phyloP scores from a whole-genome alignment of 805 yeast species.

The Yamadazyma laniorum region DNA sequence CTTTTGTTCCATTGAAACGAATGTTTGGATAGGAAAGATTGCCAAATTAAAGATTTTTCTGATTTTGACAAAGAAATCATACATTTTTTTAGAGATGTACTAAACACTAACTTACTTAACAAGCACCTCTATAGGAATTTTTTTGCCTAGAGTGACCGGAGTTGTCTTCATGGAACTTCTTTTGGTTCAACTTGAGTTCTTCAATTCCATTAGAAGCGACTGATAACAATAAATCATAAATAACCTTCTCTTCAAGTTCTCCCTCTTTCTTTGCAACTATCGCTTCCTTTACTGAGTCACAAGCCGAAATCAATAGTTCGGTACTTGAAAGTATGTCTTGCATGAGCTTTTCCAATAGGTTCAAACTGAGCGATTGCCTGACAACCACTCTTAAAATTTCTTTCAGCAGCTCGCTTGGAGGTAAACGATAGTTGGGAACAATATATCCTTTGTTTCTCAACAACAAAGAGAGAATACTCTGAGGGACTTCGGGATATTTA shows the following conservation, averaged over 20 bases:
- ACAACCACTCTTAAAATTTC: slow-evolving; percentile 87
- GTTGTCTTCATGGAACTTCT: slow-evolving; percentile 20
- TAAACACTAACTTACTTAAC: slow-evolving; percentile 20
- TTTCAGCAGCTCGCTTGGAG: slow-evolving; percentile 51
- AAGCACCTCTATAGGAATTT: slow-evolving; percentile 36
- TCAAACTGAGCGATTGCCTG: slow-evolving; percentile 62
- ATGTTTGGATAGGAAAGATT: background rate
- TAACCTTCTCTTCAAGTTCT: slow-evolving; percentile 30
- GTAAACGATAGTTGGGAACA: slow-evolving; percentile 84
- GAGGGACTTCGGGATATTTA: slow-evolving; percentile 78
- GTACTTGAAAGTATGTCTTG: slow-evolving; percentile 53
- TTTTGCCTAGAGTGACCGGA: slow-evolving; percentile 25
- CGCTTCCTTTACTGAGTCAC: slow-evolving; percentile 36
- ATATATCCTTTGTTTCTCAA: slow-evolving; percentile 82
- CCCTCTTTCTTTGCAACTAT: slow-evolving; percentile 11
- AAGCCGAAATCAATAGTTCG: slow-evolving; percentile 52
- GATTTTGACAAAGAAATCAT: background rate
- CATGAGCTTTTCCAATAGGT: slow-evolving; percentile 62
- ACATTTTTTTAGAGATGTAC: background rate
- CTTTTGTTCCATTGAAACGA: too few relatives aligned
- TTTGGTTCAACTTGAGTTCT: slow-evolving; percentile 27
- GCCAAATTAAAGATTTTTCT: background rate
- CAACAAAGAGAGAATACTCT: slow-evolving; percentile 66
- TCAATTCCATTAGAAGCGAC: slow-evolving; percentile 57
- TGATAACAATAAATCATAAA: slow-evolving; percentile 50